A percentile compares a stretch with the other conserved stretches of the same genome.
These are phyloP conservation scores for Trichoderma parareesei DNA, from an alignment of 495 filamentous ascomycete species.

Conservation along the genomic window DNA sequence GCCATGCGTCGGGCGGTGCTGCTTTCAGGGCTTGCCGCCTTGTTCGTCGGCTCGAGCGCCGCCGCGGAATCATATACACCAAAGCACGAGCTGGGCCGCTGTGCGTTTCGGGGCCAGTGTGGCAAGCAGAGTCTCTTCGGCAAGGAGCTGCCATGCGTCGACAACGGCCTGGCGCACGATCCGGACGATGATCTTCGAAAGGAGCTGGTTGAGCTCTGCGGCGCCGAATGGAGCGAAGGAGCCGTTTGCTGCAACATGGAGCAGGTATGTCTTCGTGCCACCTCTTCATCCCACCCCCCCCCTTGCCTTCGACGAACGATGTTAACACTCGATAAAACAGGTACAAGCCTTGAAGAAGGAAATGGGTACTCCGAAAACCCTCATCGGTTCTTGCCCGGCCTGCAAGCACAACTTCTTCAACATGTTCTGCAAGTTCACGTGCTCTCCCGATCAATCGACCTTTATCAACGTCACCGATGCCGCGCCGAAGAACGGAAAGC, in stretches of 20 bases:
- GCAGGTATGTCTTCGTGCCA: constrained; percentile 47
- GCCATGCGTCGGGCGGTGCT: constrained; percentile 1
- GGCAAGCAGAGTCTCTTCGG: constrained; percentile 85
- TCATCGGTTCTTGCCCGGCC: constrained; percentile 88
- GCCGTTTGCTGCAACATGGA: constrained; percentile 77
- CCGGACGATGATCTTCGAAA: constrained; percentile 60
- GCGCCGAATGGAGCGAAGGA: constrained; percentile 70
- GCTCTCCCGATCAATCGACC: constrained; percentile 90
- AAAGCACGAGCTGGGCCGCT: constrained; percentile 82
- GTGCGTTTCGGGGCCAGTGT: constrained; percentile 85
- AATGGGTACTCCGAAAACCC: constrained; percentile 73
- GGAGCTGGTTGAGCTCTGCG: constrained; percentile 78
- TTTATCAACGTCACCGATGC: constrained; percentile 90
- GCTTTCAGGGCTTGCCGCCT: constrained; percentile 7
- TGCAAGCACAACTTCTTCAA: constrained; percentile 98
- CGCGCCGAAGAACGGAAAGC: constrained; percentile 55
- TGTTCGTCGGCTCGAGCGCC: constrained; percentile 28
- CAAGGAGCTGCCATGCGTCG: constrained; percentile 81
- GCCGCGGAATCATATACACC: constrained; percentile 36
- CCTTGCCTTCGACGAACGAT: not conserved
- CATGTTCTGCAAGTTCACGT: constrained; percentile 94
- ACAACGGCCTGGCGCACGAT: constrained; percentile 73
- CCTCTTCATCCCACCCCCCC: not conserved
- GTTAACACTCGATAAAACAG: constrained; percentile 35
- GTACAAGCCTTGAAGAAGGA: constrained; percentile 70